Evolutionary conservation across 768 basidiomycete species (phyloP), one percentile per base, ranked within the genome.

Genomic region (Coprinopsis strossmayeri): DNA sequence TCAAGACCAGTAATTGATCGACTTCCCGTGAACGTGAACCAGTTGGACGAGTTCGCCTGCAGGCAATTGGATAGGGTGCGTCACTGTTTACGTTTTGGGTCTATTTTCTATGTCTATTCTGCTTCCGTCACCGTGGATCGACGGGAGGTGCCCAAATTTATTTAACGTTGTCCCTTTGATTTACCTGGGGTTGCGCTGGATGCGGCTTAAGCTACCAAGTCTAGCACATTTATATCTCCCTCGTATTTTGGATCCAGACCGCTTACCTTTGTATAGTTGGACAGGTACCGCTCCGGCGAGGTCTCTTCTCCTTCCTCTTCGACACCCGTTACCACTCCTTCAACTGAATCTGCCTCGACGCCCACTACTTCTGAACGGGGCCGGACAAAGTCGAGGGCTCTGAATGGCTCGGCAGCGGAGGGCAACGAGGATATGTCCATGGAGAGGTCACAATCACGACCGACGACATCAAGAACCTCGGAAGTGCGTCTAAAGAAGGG

Each of bases 21-120:
- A 23, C 71, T 92, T 0, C 87, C 88, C 9, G 84, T 87, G 41
- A 76, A 73, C 50, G 82, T 87, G 23, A 78, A 75, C 52, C 80
- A 82, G 57, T 67, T 93, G 12, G 91, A 93, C 53, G 89, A 90
- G 51, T 92, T 92, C 64, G 91, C 91, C 1, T 90, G 87, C 60
- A 75, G 89, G 50, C 90, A 93, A 61, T 73, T 94, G 34, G 90
- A 93, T 66, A 75, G 81, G 62, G 87, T 92, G 53, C 59, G 84
- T 73, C 28, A n/a, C n/a, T n/a, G n/a, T n/a, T n/a, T n/a, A n/a
- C n/a, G n/a, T n/a, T n/a, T n/a, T n/a, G n/a, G n/a, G n/a, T n/a
- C n/a, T n/a, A n/a, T n/a, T n/a, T n/a, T n/a, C n/a, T n/a, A n/a
- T n/a, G n/a, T n/a, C n/a, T n/a, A n/a, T n/a, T 12, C n/a, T 32